phyloP scores from a whole-genome alignment of 257 asterid genomes.

The Nyctanthes arbortristis region DNA sequence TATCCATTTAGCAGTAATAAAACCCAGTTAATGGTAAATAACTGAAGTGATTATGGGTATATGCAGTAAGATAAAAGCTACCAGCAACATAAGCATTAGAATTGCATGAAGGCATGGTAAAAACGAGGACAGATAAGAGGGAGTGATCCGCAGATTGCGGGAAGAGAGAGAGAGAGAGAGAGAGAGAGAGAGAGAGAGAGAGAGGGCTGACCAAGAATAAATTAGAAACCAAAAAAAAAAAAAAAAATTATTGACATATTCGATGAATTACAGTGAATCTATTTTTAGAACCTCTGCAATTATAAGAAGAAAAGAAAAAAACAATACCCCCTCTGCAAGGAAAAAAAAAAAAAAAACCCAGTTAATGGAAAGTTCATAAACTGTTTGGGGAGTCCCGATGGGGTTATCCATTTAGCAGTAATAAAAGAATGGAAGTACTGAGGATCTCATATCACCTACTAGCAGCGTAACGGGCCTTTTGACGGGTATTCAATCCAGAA shows the following conservation, averaged over 20 bases:
- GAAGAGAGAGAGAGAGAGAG: no score
- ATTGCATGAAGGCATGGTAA: not conserved
- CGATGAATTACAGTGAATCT: constrained; percentile 13
- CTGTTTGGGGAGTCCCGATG: not conserved
- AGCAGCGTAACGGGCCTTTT: constrained; percentile 81
- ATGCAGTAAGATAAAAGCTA: not conserved
- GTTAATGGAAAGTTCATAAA: not conserved
- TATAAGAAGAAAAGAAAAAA: not conserved
- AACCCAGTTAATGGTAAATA: not conserved
- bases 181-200: no score
- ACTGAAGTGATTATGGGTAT: not conserved
- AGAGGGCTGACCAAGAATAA: not conserved
- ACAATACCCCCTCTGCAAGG: not conserved
- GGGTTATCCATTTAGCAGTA: not conserved
- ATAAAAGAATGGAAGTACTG: constrained; percentile 14
- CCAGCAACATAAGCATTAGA: not conserved
- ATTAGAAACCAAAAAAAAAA: not conserved
- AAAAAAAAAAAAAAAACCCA: not conserved
- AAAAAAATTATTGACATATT: not conserved
- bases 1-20: not conserved
- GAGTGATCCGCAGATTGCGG: no score
- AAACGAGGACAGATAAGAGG: not conserved
- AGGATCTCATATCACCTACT: constrained; percentile 67
- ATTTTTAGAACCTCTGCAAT: not conserved
- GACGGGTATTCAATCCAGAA: constrained; percentile 54